Conservation (phyloP, 1,284 basidiomycete species). For the Marasmius fiardii region DNA sequence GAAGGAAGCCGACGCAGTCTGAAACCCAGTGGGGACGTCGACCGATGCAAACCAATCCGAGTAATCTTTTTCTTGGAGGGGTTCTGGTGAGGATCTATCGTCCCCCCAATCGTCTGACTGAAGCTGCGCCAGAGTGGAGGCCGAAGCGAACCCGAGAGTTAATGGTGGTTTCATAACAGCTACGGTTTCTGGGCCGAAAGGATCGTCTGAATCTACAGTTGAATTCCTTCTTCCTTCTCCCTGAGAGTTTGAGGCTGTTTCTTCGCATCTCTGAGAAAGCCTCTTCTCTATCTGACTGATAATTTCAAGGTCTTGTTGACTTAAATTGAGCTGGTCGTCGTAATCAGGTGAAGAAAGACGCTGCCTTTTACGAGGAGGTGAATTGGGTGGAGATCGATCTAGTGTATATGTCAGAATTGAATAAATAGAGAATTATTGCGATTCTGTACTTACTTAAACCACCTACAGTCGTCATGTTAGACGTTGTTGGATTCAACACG, state of each 20-base stretch:
- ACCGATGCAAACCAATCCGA: constrained; percentile 52
- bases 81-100: constrained; percentile 37
- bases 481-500: not conserved
- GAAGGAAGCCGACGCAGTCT: constrained; percentile 20
- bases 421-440: not conserved
- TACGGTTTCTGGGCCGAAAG: constrained; percentile 22
- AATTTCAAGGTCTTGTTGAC: constrained; percentile 51
- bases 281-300: constrained; percentile 52
- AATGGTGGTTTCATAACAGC: constrained; percentile 14
- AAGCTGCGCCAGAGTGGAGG: constrained; percentile 14
- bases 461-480: not conserved
- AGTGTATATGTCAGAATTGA: not conserved
- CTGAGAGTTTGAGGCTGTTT: not conserved
- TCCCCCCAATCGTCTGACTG: constrained; percentile 14
- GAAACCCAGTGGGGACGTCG: constrained; percentile 31
- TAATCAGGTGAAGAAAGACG: constrained; percentile 72
- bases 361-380: constrained; percentile 50
- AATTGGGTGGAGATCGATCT: constrained; percentile 27
- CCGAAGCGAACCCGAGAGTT: constrained; percentile 19
- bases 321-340: constrained; percentile 47
- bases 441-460: not conserved
- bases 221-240: not conserved
- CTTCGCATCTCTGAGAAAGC: constrained; percentile 19
- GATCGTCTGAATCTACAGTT: constrained; percentile 31
- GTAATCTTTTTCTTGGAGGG: constrained; percentile 41